Conservation (phyloP, 495 filamentous ascomycete genomes). For the Penicillium atrosanguineum region DNA sequence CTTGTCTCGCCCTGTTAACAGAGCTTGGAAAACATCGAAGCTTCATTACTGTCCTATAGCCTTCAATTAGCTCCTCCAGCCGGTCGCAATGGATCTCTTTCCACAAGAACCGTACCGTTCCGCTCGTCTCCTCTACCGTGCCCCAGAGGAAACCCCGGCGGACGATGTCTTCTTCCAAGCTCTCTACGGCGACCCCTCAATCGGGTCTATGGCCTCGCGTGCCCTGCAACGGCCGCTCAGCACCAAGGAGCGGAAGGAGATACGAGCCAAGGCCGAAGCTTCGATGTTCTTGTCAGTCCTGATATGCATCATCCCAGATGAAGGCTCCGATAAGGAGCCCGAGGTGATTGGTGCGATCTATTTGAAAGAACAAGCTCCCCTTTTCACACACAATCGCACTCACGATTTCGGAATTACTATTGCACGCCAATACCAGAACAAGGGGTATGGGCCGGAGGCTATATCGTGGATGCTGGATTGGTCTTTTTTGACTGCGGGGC, state of each 20-base stretch:
- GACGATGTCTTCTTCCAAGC: conserved; percentile 30
- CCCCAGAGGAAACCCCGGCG: conserved; percentile 14
- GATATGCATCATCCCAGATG: conserved; percentile 14
- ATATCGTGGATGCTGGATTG: conserved; percentile 3
- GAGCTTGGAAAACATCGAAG: not conserved
- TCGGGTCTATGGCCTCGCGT: conserved; percentile 49
- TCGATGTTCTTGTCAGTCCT: conserved; percentile 2
- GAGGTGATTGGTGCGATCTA: conserved; percentile 1
- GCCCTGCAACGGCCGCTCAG: conserved; percentile 30
- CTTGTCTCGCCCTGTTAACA: not conserved
- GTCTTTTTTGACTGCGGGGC: conserved; percentile 2
- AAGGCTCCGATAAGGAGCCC: conserved; percentile 1
- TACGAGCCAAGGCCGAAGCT: not conserved
- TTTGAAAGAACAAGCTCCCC: not conserved
- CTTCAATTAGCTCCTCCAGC: not conserved
- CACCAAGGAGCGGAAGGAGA: conserved; percentile 44
- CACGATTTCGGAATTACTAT: conserved; percentile 2
- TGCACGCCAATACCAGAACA: not conserved
- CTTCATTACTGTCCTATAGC: not conserved
- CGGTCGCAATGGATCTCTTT: conserved; percentile 14
- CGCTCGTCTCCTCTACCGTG: conserved; percentile 4
- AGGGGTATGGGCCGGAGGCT: conserved; percentile 1
- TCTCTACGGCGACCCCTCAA: conserved; percentile 24
- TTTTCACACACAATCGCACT: conserved; percentile 1
- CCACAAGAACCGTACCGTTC: conserved; percentile 2